A percentile compares a stretch with the other conserved stretches of the same genome.
These are phyloP conservation scores for Fusarium zealandicum DNA, from an alignment of 2,329 filamentous ascomycete species.

Conservation along the genomic window DNA sequence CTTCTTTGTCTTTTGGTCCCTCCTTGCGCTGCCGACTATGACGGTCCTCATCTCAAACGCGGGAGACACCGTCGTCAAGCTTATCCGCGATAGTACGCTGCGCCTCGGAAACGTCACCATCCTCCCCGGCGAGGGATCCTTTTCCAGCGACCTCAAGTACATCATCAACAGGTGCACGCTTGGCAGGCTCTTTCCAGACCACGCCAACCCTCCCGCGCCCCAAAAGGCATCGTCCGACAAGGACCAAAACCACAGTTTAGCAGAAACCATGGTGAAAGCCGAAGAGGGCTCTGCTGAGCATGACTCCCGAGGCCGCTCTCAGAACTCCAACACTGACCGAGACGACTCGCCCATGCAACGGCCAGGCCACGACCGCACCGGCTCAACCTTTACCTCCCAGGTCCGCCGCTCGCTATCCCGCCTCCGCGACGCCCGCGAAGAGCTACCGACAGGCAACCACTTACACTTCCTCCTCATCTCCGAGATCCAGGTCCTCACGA, in stretches of 20 bases:
- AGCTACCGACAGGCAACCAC: slow-evolving; percentile 54
- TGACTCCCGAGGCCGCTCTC: slow-evolving; percentile 13
- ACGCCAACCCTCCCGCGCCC: slow-evolving; percentile 12
- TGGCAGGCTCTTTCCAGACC: slow-evolving; percentile 50
- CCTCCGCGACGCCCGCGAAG: slow-evolving; percentile 46
- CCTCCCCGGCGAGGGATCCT: slow-evolving; percentile 62
- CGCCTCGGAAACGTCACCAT: slow-evolving; percentile 66
- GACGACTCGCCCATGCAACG: slow-evolving; percentile 5
- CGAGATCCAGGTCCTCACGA: slow-evolving; percentile 71
- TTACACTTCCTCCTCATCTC: slow-evolving; percentile 73
- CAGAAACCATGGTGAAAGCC: slow-evolving; percentile 10
- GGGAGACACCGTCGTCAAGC: slow-evolving; percentile 80
- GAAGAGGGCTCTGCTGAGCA: slow-evolving; percentile 15
- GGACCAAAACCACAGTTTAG: background rate
- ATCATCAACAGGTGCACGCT: slow-evolving; percentile 52
- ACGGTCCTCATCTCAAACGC: slow-evolving; percentile 86
- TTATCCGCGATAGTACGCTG: slow-evolving; percentile 62
- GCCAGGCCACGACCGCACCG: slow-evolving; percentile 30
- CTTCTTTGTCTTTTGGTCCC: slow-evolving; percentile 93
- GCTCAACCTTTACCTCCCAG: slow-evolving; percentile 45
- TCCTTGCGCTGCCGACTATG: slow-evolving; percentile 86
- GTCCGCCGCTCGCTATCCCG: slow-evolving; percentile 47
- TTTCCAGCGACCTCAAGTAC: slow-evolving; percentile 55
- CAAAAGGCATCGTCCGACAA: background rate
- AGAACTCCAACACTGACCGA: background rate